phyloP scores from a whole-genome alignment of 441 rosid species.

The Erysimum cheiri region DNA sequence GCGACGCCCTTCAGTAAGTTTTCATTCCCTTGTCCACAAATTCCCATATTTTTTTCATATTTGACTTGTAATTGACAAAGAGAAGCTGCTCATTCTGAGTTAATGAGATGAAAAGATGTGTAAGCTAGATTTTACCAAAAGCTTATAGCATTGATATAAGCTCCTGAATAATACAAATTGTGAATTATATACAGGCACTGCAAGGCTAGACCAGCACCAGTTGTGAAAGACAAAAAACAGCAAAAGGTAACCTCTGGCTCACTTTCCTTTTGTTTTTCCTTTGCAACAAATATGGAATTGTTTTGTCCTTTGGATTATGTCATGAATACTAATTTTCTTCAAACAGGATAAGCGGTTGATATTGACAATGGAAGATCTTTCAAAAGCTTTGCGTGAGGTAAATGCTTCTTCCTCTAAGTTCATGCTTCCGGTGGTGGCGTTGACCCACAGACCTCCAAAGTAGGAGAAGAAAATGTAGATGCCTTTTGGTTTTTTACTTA shows the following conservation, averaged over 20 bases:
- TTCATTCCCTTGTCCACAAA: slow-evolving; percentile 5
- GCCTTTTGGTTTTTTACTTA: neutral
- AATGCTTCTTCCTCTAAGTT: slow-evolving; percentile 29
- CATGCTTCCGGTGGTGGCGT: slow-evolving; percentile 1
- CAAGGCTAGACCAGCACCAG: slow-evolving; percentile 85
- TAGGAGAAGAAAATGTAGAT: slow-evolving; percentile 1
- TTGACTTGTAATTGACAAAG: neutral
- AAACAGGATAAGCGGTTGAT: slow-evolving; percentile 86
- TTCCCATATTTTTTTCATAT: neutral
- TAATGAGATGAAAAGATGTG: slow-evolving; percentile 1
- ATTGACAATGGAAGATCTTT: slow-evolving; percentile 93
- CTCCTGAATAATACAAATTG: neutral
- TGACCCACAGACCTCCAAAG: slow-evolving; percentile 6
- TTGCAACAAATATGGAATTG: neutral
- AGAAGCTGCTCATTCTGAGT: neutral
- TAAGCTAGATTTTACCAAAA: slow-evolving; percentile 2
- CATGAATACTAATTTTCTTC: slow-evolving; percentile 16
- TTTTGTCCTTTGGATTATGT: neutral
- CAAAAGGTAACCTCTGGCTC: slow-evolving; percentile 66
- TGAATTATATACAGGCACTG: slow-evolving; percentile 69
- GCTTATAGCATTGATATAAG: slow-evolving; percentile 1
- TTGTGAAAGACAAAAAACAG: slow-evolving; percentile 91
- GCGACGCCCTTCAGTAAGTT: slow-evolving; percentile 86
- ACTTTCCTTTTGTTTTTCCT: neutral
- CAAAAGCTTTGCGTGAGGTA: slow-evolving; percentile 87